Conservation (phyloP, 352 stramenopile species). For the Sclerospora graminicola region DNA sequence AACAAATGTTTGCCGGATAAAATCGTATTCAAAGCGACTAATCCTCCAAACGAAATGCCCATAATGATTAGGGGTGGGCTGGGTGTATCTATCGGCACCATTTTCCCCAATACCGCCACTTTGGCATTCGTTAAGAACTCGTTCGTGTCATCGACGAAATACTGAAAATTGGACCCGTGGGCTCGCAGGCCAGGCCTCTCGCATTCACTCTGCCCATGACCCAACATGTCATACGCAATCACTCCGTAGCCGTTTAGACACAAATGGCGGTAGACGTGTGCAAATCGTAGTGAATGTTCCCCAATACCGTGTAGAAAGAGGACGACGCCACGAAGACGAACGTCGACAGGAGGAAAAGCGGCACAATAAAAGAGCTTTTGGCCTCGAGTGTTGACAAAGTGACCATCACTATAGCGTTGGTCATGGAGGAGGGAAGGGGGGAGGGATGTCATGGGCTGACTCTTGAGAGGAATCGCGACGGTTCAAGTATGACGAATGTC, state of each 20-base stretch:
- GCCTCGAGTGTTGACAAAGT: conserved; percentile 32
- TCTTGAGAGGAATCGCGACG: neutral
- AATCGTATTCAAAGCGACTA: conserved; percentile 50
- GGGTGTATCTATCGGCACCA: conserved; percentile 14
- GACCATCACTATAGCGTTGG: conserved; percentile 27
- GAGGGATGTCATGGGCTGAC: neutral
- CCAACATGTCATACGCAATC: conserved; percentile 52
- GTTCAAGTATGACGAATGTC: neutral
- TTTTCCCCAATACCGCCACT: conserved; percentile 19
- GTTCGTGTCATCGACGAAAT: conserved; percentile 69
- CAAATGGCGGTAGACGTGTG: conserved; percentile 44
- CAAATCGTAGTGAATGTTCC: conserved; percentile 52
- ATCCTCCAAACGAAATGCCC: conserved; percentile 55
- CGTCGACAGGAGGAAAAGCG: conserved; percentile 24
- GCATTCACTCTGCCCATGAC: conserved; percentile 45
- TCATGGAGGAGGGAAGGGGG: conserved; percentile 1
- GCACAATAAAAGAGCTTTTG: conserved; percentile 51
- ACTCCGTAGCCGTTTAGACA: conserved; percentile 35
- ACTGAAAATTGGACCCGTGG: conserved; percentile 40
- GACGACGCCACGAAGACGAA: conserved; percentile 31
- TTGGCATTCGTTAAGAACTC: conserved; percentile 38
- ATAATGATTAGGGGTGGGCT: conserved; percentile 38
- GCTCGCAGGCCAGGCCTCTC: conserved; percentile 23
- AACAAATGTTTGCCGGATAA: conserved; percentile 38
- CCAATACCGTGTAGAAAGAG: conserved; percentile 59